phyloP scores from a whole-genome alignment of 2,329 filamentous ascomycete genomes.

The Myriosclerotinia scirpicola region DNA sequence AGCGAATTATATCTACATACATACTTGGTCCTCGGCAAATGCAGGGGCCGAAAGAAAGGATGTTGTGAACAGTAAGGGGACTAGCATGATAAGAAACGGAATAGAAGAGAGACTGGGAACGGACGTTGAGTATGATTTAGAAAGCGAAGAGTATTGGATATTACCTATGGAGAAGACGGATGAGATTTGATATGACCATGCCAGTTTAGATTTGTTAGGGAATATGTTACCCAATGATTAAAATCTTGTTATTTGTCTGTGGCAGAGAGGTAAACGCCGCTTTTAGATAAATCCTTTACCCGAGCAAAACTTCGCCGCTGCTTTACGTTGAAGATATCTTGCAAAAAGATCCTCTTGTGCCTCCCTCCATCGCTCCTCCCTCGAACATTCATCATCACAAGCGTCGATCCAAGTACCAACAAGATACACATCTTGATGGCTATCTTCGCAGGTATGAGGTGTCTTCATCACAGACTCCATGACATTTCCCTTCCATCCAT shows the following conservation, averaged over 20 bases:
- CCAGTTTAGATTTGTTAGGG: background rate
- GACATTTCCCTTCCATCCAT: background rate
- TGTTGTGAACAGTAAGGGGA: background rate
- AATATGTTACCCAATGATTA: background rate
- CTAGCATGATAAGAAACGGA: too few species aligned
- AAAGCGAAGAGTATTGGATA: background rate
- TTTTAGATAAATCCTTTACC: background rate
- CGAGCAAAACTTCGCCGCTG: background rate
- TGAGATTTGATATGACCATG: background rate
- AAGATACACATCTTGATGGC: background rate
- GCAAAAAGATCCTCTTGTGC: too few species aligned
- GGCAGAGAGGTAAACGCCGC: background rate
- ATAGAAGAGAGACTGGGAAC: accelerated
- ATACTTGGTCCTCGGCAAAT: background rate
- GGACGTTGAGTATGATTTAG: background rate
- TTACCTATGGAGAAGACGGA: background rate
- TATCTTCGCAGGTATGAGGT: background rate
- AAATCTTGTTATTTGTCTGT: background rate
- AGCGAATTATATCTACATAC: background rate
- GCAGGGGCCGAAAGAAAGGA: background rate
- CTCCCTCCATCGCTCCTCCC: background rate
- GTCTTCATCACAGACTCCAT: background rate
- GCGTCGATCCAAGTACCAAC: background rate
- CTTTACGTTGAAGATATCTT: background rate
- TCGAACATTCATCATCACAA: background rate